A percentile compares a stretch with the other conserved stretches of the same genome.
phyloP scores from a whole-genome alignment of 768 basidiomycete species.

The Lentinula lateritia region DNA sequence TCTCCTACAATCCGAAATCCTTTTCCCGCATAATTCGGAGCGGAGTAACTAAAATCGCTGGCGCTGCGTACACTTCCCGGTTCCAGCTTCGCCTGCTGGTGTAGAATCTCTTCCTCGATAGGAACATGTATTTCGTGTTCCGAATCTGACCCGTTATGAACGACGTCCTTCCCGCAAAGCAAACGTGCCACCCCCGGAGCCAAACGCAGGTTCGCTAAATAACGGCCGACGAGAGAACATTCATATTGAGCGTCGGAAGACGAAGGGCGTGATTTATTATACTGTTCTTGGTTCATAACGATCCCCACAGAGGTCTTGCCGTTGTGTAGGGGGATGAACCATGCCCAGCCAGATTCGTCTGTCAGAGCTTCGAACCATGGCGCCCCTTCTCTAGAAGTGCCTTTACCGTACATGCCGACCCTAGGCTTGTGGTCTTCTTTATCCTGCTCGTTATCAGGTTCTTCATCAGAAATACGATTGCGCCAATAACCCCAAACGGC shows the following conservation, averaged over 20 bases:
- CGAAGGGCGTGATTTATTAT: slow-evolving; percentile 20
- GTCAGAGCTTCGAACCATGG: slow-evolving; percentile 71
- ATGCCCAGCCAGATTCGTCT: slow-evolving; percentile 68
- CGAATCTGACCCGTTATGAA: neutral
- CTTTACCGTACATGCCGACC: slow-evolving; percentile 44
- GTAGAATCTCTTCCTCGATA: neutral
- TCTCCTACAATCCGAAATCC: slow-evolving; percentile 61
- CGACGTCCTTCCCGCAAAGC: neutral
- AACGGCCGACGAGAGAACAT: slow-evolving; percentile 14
- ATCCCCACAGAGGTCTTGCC: slow-evolving; percentile 59
- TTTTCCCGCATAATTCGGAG: slow-evolving; percentile 47
- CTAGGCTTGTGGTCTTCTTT: slow-evolving; percentile 12
- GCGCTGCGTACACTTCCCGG: slow-evolving; percentile 46
- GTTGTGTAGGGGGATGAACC: slow-evolving; percentile 67
- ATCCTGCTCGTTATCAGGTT: neutral
- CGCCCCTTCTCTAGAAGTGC: slow-evolving; percentile 46
- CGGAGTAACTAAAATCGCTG: slow-evolving; percentile 62
- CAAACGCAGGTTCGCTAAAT: slow-evolving; percentile 16
- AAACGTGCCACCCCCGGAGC: slow-evolving; percentile 17
- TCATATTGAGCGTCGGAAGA: neutral
- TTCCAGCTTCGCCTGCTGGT: slow-evolving; percentile 16
- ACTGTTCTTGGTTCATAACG: slow-evolving; percentile 51
- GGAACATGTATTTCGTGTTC: neutral
- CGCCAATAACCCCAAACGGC: slow-evolving; percentile 78
- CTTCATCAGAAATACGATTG: neutral